Evolutionary conservation across 495 filamentous ascomycete genomes (phyloP).

Genomic region (Bacidia gigantensis): DNA sequence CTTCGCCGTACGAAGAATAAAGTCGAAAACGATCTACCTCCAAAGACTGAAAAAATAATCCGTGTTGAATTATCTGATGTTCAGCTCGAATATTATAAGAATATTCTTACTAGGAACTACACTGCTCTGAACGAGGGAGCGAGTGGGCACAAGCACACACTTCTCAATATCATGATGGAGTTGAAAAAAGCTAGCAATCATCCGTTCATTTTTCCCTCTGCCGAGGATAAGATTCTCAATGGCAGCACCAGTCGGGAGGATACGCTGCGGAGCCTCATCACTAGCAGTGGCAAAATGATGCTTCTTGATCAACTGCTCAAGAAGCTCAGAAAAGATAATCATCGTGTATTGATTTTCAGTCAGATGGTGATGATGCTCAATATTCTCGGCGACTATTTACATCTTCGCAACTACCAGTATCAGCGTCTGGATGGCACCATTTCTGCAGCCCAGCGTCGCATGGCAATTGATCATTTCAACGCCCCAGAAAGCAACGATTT

Average conservation of each 20-base stretch:
- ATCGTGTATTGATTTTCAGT: slow-evolving; percentile 95
- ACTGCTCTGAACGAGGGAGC: slow-evolving; percentile 81
- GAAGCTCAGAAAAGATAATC: slow-evolving; percentile 80
- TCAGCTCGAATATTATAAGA: slow-evolving; percentile 96
- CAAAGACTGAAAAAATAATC: slow-evolving; percentile 97
- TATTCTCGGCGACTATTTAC: slow-evolving; percentile 84
- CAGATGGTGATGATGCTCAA: slow-evolving; percentile 99
- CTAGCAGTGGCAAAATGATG: slow-evolving; percentile 98
- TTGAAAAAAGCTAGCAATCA: slow-evolving; percentile 98
- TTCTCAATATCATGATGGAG: slow-evolving; percentile 99
- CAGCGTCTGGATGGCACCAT: slow-evolving; percentile 95
- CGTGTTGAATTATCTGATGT: slow-evolving; percentile 91
- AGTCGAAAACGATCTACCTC: slow-evolving; percentile 87
- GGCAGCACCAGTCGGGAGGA: slow-evolving; percentile 71
- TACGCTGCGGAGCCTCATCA: slow-evolving; percentile 76
- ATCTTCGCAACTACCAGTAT: slow-evolving; percentile 76
- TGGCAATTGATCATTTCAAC: slow-evolving; percentile 97
- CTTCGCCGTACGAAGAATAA: slow-evolving; percentile 93
- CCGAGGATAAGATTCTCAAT: slow-evolving; percentile 72
- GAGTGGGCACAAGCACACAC: slow-evolving; percentile 76
- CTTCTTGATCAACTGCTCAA: slow-evolving; percentile 82
- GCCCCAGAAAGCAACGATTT: slow-evolving; percentile 87
- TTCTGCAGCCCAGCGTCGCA: slow-evolving; percentile 62
- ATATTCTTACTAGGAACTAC: slow-evolving; percentile 94
- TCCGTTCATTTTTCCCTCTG: slow-evolving; percentile 90